Conservation (phyloP, 2,329 filamentous ascomycete genomes). For the Monosporascus sp. region DNA sequence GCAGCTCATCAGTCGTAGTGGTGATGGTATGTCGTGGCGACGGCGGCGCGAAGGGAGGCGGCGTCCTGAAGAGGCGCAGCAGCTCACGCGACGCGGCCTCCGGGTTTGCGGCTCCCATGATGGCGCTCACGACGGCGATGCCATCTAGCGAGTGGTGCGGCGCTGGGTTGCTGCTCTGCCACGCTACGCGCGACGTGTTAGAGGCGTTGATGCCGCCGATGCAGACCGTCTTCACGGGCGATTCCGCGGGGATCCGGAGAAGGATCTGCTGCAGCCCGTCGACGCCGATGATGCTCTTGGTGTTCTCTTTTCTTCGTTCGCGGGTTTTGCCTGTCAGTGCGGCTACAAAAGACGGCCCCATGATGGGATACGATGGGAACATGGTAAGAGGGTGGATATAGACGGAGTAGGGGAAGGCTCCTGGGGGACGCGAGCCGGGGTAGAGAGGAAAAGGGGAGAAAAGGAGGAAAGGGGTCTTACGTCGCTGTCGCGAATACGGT, state of each 20-base stretch:
- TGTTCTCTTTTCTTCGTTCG: constrained; percentile 68
- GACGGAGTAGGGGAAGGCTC: too few relatives aligned
- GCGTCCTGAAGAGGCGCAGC: constrained; percentile 45
- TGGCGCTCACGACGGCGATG: constrained; percentile 83
- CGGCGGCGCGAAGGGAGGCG: constrained; percentile 23
- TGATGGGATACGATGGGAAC: too few relatives aligned
- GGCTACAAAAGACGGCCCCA: too few relatives aligned
- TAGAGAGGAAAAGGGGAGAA: too few relatives aligned
- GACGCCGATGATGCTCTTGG: constrained; percentile 74
- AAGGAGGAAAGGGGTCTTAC: constrained; percentile 37
- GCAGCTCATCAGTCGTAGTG: constrained; percentile 15
- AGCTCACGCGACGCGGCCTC: constrained; percentile 58
- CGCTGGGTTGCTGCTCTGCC: constrained; percentile 49
- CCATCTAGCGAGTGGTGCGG: constrained; percentile 65
- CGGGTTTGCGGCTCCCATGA: constrained; percentile 69
- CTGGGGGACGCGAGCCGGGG: constrained; percentile 1
- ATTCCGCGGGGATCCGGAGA: constrained; percentile 47
- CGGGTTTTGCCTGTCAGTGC: too few relatives aligned
- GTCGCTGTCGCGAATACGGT: constrained; percentile 84
- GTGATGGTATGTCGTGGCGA: constrained; percentile 7
- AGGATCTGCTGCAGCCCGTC: constrained; percentile 66
- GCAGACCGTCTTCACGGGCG: constrained; percentile 61
- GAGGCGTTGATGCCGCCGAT: constrained; percentile 82
- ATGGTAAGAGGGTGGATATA: too few relatives aligned
- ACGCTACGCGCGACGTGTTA: constrained; percentile 71